These are phyloP conservation scores for Aethionema arabicum DNA, from an alignment of 345 rosid species.

Conservation along the genomic window DNA sequence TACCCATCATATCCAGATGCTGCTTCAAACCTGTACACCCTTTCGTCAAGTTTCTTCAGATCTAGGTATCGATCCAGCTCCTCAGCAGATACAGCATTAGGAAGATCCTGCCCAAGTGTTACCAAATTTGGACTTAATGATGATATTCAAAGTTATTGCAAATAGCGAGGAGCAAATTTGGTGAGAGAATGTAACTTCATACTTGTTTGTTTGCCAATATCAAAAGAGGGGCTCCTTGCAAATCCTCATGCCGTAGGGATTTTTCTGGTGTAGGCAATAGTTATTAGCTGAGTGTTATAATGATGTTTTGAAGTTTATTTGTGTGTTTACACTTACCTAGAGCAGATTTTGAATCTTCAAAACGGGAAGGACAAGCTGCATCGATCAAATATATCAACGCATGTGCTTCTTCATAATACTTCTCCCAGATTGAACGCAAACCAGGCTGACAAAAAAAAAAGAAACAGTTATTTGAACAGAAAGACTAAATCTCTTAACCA, in stretches of 20 bases:
- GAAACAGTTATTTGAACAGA: background rate
- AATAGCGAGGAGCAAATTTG: background rate
- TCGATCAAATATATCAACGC: constrained; percentile 88
- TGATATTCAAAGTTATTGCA: background rate
- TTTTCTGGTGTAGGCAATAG: constrained; percentile 51
- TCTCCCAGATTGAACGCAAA: constrained; percentile 98
- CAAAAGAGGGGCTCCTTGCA: constrained; percentile 93
- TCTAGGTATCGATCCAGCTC: constrained; percentile 82
- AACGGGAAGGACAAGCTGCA: constrained; percentile 89
- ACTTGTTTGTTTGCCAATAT: constrained; percentile 98
- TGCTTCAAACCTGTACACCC: constrained; percentile 93
- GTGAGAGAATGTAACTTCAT: constrained; percentile 6
- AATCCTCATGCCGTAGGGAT: constrained; percentile 91
- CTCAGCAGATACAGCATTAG: constrained; percentile 82
- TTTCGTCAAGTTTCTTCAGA: constrained; percentile 89
- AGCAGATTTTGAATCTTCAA: constrained; percentile 95
- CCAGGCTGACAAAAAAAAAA: constrained; percentile 62
- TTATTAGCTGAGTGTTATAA: constrained; percentile 17
- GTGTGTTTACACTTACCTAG: constrained; percentile 48
- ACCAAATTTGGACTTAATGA: constrained; percentile 7
- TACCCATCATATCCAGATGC: constrained; percentile 93
- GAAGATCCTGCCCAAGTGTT: constrained; percentile 63
- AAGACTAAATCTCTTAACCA: constrained; percentile 4
- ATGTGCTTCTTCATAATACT: constrained; percentile 98
- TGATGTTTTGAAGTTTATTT: constrained; percentile 1